Evolutionary conservation across 1,284 basidiomycete species (phyloP), one percentile per base, ranked within the genome.

Genomic region (Moniliophthora roreri): DNA sequence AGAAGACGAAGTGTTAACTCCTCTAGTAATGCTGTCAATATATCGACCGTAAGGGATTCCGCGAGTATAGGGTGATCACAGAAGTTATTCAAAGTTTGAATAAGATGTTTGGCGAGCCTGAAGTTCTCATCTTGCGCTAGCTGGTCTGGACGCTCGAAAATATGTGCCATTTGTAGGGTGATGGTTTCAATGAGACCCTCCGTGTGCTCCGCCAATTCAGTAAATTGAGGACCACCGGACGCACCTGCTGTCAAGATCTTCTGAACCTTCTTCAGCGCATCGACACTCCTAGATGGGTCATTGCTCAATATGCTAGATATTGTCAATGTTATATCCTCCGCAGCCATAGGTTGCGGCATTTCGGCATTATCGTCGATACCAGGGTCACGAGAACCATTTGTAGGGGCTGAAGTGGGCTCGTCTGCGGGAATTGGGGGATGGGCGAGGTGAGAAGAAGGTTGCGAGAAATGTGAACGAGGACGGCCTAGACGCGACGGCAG

Each of bases 101-200:
- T 96, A 49, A 98, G 81, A 69, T 97, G 95, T 70, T 98, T 98
- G 50, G 95, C 93, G 8, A 98, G 77, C 40, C 95, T 82, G 72
- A 96, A 93, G 63, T 91, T 91, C 58, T 88, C 82, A 16, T 87
- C 85, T 4, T 83, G 76, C 4, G 83, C 69, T 24, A 96, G 75
- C 48, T 89, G 84, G 23, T 90, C 84, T 1, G 85, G 85, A 44
- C 82, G 80, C 53, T 92, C 90, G 64, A 96, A 97, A 13, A 93
- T 84, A 66, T 93, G 89, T 18, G 88, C 82, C 89, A 95, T 93
- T 65, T 95, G 90, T 21, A 91, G 77, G 2, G 89, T 88, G 60
- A 98, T 86, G 0, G 91, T 93, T 65, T 95, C 91, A 35, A 95
- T 83, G 47, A 94, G 71, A n/a, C 87, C 87, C 69, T 93, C 90